A percentile compares a stretch with the other conserved stretches of the same genome.
These are phyloP conservation scores for Caloboletus firmus DNA, from an alignment of 1,284 basidiomycete species.

Conservation along the genomic window DNA sequence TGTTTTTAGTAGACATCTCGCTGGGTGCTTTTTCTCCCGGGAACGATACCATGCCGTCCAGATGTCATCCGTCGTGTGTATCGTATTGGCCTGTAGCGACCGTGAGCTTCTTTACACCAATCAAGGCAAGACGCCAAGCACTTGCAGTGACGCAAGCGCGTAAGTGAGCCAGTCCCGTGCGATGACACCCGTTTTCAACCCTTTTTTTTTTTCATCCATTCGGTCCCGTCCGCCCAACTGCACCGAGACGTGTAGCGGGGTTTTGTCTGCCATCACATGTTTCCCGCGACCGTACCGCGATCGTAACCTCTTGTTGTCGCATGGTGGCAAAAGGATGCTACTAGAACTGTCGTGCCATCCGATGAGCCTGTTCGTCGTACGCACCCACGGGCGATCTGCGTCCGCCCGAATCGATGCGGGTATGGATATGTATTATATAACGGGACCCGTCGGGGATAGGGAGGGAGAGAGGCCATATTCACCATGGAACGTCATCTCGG, in stretches of 20 bases:
- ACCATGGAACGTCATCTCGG: constrained; percentile 27
- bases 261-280: constrained; percentile 9
- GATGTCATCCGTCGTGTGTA: neutral
- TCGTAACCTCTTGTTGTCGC: constrained; percentile 16
- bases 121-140: constrained; percentile 1
- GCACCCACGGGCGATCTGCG: constrained; percentile 7
- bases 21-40: constrained; percentile 8
- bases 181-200: neutral
- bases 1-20: constrained; percentile 18
- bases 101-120: neutral
- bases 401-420: constrained; percentile 1
- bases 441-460: constrained; percentile 19
- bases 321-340: too few species aligned
- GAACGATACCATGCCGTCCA: constrained; percentile 7
- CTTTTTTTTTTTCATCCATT: constrained; percentile 6
- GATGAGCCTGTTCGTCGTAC: neutral
- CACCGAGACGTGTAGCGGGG: constrained; percentile 14
- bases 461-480: constrained; percentile 7
- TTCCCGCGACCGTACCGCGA: constrained; percentile 33
- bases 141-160: constrained; percentile 7
- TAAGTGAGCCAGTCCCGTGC: constrained; percentile 6
- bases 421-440: constrained; percentile 12
- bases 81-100: neutral
- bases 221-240: constrained; percentile 5
- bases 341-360: too few species aligned